Conservation (phyloP, 1,284 basidiomycete species). For the Cutaneotrichosporon mucoides region DNA sequence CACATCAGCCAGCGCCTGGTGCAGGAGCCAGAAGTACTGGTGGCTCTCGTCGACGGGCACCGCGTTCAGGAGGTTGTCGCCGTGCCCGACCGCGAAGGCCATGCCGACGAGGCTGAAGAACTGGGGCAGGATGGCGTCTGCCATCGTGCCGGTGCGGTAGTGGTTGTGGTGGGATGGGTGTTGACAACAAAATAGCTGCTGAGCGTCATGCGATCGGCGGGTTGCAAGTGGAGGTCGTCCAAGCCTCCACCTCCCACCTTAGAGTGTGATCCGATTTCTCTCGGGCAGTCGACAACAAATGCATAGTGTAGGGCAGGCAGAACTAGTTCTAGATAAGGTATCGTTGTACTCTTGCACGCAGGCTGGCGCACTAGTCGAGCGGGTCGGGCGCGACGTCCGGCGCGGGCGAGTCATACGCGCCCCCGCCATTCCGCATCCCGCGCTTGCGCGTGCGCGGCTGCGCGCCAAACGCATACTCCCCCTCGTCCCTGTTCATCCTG, state of each 20-base stretch:
- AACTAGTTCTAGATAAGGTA: no score
- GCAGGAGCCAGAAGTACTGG: constrained; percentile 28
- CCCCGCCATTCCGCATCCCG: not conserved
- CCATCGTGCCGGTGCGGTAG: constrained; percentile 8
- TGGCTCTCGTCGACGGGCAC: constrained; percentile 27
- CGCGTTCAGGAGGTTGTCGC: constrained; percentile 22
- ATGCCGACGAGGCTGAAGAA: constrained; percentile 20
- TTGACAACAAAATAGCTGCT: not conserved
- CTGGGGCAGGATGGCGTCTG: constrained; percentile 15
- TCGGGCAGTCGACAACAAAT: no score
- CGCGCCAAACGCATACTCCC: constrained; percentile 13
- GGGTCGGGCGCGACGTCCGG: not conserved
- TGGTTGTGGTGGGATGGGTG: not conserved
- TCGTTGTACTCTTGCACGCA: no score
- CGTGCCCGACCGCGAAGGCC: constrained; percentile 15
- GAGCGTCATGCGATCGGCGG: not conserved
- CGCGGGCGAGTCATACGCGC: not conserved
- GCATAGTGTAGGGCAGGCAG: no score
- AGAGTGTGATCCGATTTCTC: no score
- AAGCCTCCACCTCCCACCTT: no score
- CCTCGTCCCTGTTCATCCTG: constrained; percentile 42
- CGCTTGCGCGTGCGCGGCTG: not conserved
- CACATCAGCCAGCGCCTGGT: constrained; percentile 21
- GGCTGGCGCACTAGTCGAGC: not conserved
- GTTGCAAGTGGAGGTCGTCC: not conserved